Evolutionary conservation across 2,329 filamentous ascomycete genomes (phyloP).

Genomic region (Diaporthe longicolla): DNA sequence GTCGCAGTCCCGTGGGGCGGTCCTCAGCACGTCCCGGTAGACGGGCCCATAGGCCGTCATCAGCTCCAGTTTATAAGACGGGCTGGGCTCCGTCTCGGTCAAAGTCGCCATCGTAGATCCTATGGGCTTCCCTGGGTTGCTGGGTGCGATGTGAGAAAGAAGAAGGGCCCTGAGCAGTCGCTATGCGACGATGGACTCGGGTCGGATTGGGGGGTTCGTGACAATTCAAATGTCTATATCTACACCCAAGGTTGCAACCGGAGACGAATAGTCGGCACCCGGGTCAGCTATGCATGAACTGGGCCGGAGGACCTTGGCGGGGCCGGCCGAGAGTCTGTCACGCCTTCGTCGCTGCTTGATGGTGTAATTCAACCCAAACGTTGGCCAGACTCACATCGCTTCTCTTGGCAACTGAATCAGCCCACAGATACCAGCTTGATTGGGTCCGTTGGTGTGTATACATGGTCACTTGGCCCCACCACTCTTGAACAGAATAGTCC

Average conservation of each 20-base stretch:
- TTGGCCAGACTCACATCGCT: not conserved
- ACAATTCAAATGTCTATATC: not conserved
- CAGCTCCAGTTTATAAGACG: constrained; percentile 58
- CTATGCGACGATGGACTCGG: not conserved
- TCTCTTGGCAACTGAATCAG: not conserved
- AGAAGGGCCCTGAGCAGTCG: no score
- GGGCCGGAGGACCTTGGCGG: constrained; percentile 7
- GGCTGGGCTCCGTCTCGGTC: constrained; percentile 43
- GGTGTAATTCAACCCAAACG: constrained; percentile 3
- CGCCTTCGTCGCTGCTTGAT: constrained; percentile 1
- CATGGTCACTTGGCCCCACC: not conserved
- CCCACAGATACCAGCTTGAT: not conserved
- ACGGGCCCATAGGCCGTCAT: constrained; percentile 60
- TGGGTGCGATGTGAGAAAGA: no score
- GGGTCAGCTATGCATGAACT: not conserved
- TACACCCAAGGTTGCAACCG: not conserved
- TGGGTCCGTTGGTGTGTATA: not conserved
- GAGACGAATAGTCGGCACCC: constrained; percentile 8
- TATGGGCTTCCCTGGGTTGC: no score
- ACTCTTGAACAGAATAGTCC: not conserved
- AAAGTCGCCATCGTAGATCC: constrained; percentile 36
- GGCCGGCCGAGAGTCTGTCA: constrained; percentile 21
- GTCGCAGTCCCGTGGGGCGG: constrained; percentile 56
- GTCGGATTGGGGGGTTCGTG: not conserved
- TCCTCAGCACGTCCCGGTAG: constrained; percentile 58